Evolutionary conservation across 768 basidiomycete species (phyloP).

Genomic region (Amanita polypyramis): DNA sequence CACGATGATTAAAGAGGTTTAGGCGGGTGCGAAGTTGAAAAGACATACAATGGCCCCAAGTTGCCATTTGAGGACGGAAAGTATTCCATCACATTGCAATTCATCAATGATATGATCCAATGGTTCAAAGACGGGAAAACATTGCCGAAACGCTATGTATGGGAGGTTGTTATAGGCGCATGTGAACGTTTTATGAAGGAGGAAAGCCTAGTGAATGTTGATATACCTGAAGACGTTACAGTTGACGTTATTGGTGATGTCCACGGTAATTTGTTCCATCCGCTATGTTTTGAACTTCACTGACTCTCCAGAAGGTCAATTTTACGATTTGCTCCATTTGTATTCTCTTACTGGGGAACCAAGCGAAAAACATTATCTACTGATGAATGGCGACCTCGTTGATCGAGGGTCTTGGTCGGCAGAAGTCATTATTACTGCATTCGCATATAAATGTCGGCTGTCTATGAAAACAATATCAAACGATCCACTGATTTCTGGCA

Average conservation of each 20-base stretch:
- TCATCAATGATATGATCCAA: conserved; percentile 77
- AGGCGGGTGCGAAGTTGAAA: conserved; percentile 78
- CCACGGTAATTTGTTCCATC: conserved; percentile 47
- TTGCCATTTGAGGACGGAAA: conserved; percentile 53
- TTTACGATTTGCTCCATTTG: conserved; percentile 87
- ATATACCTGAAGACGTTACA: conserved; percentile 65
- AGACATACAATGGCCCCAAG: conserved; percentile 63
- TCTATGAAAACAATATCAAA: background rate
- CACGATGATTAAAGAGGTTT: background rate
- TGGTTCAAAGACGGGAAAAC: conserved; percentile 94
- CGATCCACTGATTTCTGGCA: background rate
- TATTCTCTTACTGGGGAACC: conserved; percentile 81
- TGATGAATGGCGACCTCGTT: conserved; percentile 95
- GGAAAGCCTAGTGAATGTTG: conserved; percentile 70
- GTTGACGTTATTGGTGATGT: conserved; percentile 96
- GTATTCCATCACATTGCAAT: conserved; percentile 66
- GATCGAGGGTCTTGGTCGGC: conserved; percentile 96
- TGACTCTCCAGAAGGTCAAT: conserved; percentile 57
- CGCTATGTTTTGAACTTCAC: background rate
- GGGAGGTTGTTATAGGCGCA: conserved; percentile 92
- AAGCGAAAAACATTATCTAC: conserved; percentile 68
- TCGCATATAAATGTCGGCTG: conserved; percentile 86
- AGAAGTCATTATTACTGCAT: conserved; percentile 85
- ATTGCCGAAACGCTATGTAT: conserved; percentile 81
- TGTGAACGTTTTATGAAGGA: conserved; percentile 66